A percentile compares a stretch with the other conserved stretches of the same genome.
Conservation (phyloP, 495 filamentous ascomycete species). For the Penicillium canescens region DNA sequence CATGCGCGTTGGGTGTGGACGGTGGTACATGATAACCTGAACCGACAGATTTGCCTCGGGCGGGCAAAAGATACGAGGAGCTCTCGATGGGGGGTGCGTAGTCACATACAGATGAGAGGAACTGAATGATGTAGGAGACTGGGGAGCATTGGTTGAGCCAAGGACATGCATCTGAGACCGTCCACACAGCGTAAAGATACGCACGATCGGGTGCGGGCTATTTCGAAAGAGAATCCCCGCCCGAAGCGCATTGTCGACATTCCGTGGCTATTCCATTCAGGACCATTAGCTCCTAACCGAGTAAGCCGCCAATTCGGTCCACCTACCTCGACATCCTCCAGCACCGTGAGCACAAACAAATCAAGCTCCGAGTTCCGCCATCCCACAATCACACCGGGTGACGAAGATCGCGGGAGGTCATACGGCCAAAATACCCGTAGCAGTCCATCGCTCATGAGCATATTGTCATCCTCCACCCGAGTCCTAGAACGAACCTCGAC, state of each 20-base stretch:
- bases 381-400: conserved; percentile 84
- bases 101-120: conserved; percentile 70
- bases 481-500: conserved; percentile 87
- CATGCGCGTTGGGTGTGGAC: conserved; percentile 85
- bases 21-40: conserved; percentile 86
- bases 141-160: conserved; percentile 68
- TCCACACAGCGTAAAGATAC: conserved; percentile 83
- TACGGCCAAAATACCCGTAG: conserved; percentile 98
- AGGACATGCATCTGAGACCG: conserved; percentile 81
- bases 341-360: conserved; percentile 81
- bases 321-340: conserved; percentile 87
- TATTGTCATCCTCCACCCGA: conserved; percentile 75
- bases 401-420: conserved; percentile 71
- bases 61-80: conserved; percentile 74
- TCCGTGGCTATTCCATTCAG: conserved; percentile 51
- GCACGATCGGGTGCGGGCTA: conserved; percentile 74
- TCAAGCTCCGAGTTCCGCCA: conserved; percentile 94
- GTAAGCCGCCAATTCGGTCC: neutral
- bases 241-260: conserved; percentile 85
- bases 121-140: conserved; percentile 54
- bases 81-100: conserved; percentile 53
- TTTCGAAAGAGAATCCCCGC: conserved; percentile 81
- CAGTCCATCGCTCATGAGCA: conserved; percentile 78
- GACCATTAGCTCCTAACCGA: conserved; percentile 7
- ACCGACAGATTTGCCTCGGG: conserved; percentile 60